Conservation (phyloP, 441 rosid species). For the Arabidopsis hybrid region DNA sequence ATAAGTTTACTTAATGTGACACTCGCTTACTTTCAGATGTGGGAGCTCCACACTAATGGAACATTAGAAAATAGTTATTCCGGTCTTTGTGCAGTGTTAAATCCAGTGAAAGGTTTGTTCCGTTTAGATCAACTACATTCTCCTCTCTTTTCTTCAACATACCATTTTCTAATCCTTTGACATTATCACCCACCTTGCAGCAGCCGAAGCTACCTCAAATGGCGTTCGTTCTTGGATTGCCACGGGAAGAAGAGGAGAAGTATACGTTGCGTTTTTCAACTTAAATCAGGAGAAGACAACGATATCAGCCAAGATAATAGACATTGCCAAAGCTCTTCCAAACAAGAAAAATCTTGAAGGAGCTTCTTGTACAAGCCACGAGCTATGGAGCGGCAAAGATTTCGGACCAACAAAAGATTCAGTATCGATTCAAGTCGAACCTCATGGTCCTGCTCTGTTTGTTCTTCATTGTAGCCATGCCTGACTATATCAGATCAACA, state of each 20-base stretch:
- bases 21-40: constrained; percentile 56
- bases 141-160: constrained; percentile 6
- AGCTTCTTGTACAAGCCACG: constrained; percentile 57
- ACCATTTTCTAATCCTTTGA: constrained; percentile 10
- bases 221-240: constrained; percentile 93
- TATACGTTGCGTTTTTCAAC: constrained; percentile 85
- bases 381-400: constrained; percentile 70
- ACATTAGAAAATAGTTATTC: constrained; percentile 73
- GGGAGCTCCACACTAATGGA: constrained; percentile 75
- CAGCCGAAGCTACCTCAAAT: constrained; percentile 51
- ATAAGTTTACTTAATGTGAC: not conserved
- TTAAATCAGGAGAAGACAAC: constrained; percentile 55
- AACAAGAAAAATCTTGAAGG: constrained; percentile 46
- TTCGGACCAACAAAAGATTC: constrained; percentile 42
- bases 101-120: constrained; percentile 59
- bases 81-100: constrained; percentile 78
- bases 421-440: constrained; percentile 56
- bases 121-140: not conserved
- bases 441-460: constrained; percentile 72
- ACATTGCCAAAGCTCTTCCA: constrained; percentile 60
- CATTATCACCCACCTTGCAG: constrained; percentile 26
- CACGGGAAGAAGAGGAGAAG: constrained; percentile 76
- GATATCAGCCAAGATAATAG: constrained; percentile 63
- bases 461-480: constrained; percentile 57
- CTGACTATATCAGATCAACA: constrained; percentile 21